Evolutionary conservation across 2,329 filamentous ascomycete genomes (phyloP), one percentile per base, ranked within the genome.

Genomic region (Chaetomium strumarium): DNA sequence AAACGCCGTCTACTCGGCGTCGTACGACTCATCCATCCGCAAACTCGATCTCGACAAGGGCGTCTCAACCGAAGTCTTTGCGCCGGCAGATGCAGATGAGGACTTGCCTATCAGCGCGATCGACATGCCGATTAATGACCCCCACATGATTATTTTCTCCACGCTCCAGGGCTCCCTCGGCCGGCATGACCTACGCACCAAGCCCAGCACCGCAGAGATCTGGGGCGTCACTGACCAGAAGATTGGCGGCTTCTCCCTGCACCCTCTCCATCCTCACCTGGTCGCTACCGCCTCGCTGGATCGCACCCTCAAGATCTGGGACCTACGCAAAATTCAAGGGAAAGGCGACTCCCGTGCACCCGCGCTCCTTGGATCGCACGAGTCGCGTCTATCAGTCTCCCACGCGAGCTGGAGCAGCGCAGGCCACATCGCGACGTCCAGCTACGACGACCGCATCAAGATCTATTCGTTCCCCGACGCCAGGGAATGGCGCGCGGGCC

Each of bases 381-480:
- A 83, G 49, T 93, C 86, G 17, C 80, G 86, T 2, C 73, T 97
- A 0, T 95, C 89, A 0, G 91, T 99, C 0, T 95, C 89, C 0
- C 91, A 96, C 67, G 93, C 92, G 0, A 88, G 91, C 0, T 99
- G 91, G 84, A 93, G 90, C 57, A 76, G 82, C 0, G 85, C 80
- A 0, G 93, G 92, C 0, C 88, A 95, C 58, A 75, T 99, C 5
- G 93, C 91, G 0, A 99, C 93, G 0, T 87, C 90, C 0, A 92
- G 87, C 0, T 99, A 99, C 66, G 93, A 99, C 64, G 90, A 99
- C 62, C 95, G 88, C 0, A 80, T 99, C 58, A 97, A 97, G 66
- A 86, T 99, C 10, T 90, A 97, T 70, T 81, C 91, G 60, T 88
- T 95, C 60, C 75, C 79, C 0, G 76, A 79, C 9, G 76, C 84